These are phyloP conservation scores for Geranium rotundifolium DNA, from an alignment of 345 rosid species.

Conservation along the genomic window DNA sequence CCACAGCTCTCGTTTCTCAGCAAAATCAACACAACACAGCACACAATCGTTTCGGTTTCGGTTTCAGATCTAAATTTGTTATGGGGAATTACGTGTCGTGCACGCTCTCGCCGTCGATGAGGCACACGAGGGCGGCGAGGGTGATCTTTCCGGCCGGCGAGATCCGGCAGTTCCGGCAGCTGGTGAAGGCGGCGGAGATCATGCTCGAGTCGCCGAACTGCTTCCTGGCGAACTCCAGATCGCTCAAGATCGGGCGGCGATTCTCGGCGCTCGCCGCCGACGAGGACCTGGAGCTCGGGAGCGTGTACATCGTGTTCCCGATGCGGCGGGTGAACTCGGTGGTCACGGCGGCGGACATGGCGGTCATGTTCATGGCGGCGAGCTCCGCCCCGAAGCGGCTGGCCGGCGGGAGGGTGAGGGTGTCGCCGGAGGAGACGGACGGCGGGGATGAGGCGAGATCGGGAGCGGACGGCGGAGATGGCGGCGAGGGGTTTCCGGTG, in stretches of 20 bases:
- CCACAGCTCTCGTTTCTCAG: no score
- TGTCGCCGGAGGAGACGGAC: neutral
- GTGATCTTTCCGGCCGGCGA: slow-evolving; percentile 51
- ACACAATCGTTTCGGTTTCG: neutral
- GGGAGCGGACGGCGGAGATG: slow-evolving; percentile 6
- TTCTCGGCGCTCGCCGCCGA: slow-evolving; percentile 44
- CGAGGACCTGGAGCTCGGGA: slow-evolving; percentile 46
- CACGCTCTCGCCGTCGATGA: slow-evolving; percentile 29
- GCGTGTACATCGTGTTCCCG: slow-evolving; percentile 43
- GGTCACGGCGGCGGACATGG: slow-evolving; percentile 39
- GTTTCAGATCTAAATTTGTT: neutral
- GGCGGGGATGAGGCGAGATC: neutral
- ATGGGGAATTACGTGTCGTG: slow-evolving; percentile 58
- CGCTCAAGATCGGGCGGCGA: slow-evolving; percentile 46
- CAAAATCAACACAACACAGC: no score
- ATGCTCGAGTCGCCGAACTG: slow-evolving; percentile 52
- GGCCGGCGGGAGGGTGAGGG: slow-evolving; percentile 2
- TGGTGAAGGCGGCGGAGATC: slow-evolving; percentile 41
- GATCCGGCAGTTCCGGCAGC: slow-evolving; percentile 28
- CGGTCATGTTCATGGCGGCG: slow-evolving; percentile 31
- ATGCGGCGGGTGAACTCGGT: slow-evolving; percentile 37
- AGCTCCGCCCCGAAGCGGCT: slow-evolving; percentile 22
- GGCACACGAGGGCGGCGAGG: slow-evolving; percentile 22
- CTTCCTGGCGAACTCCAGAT: slow-evolving; percentile 30
- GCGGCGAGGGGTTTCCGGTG: slow-evolving; percentile 8